Evolutionary conservation across 1,284 basidiomycete genomes (phyloP), one percentile per base, ranked within the genome.

Genomic region (Ceratobasidium sp.): DNA sequence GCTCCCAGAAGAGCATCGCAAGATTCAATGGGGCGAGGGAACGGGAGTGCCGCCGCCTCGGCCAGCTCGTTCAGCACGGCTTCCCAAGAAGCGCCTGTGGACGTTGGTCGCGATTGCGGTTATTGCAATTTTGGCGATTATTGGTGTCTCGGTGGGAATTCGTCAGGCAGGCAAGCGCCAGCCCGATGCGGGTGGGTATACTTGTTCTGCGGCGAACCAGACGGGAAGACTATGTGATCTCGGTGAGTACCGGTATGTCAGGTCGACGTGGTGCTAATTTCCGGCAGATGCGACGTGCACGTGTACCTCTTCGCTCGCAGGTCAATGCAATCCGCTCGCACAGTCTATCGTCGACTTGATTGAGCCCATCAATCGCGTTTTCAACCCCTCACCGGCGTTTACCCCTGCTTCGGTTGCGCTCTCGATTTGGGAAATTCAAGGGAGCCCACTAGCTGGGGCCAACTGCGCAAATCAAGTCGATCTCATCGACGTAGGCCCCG

Each of bases 281-380:
- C 60, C 31, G 22, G 52, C 70, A 88, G 87, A 87, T 78, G 81
- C 86, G 2, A 85, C 85, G 0, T 89, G 87, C 74, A 79, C 84
- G 38, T 89, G 87, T 73, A 84, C 85, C 6, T 81, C 83, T 0
- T 76, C 77, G 10, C 69, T 72, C n/a, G 64, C 77, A 2, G 78
- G 78, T 15, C 79, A 78, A 69, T 88, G 87, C 73, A 81, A 83
- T 50, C 80, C 80, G n/a, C 76, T 89, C 4, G 86, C 87, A 0
- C 80, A 83, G 73, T 82, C 79, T 64, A 73, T 89, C 40, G 73
- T 85, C 55, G 75, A 80, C 62, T 77, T 87, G 22, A 75, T 85
- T 8, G 83, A 86, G 7, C 76, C 77, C 2, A 74, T 86, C 62
- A 87, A 87, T 75, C 73, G 75, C n/a, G 70, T 80, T 29, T 86